Percentiles rank a stretch among this genome's conserved stretches.
These are phyloP conservation scores for Daldinia decipiens DNA, from an alignment of 495 filamentous ascomycete genomes.

Conservation along the genomic window DNA sequence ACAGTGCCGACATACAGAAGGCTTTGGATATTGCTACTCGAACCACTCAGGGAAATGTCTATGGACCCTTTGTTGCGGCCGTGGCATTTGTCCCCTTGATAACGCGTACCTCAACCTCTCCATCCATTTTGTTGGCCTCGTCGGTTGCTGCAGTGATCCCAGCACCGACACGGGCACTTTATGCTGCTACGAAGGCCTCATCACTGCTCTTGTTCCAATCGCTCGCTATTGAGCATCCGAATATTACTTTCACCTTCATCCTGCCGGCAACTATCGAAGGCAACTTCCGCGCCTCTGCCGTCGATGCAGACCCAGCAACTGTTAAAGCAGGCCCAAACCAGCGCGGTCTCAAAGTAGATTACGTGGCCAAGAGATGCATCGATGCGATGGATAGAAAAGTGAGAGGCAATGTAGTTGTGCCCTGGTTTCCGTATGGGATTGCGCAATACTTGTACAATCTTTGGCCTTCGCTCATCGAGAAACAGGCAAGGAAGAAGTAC, in stretches of 20 bases:
- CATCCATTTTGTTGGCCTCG: slow-evolving; percentile 43
- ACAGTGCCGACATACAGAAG: slow-evolving; percentile 30
- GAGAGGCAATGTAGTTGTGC: slow-evolving; percentile 44
- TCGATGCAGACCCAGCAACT: slow-evolving; percentile 36
- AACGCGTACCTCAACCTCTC: slow-evolving; percentile 43
- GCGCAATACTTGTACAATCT: slow-evolving; percentile 47
- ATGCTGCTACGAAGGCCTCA: slow-evolving; percentile 48
- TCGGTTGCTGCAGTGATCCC: slow-evolving; percentile 48
- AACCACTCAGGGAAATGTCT: slow-evolving; percentile 44
- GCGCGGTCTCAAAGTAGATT: slow-evolving; percentile 42
- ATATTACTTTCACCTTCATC: slow-evolving; percentile 43
- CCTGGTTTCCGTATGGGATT: slow-evolving; percentile 46
- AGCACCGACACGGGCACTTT: slow-evolving; percentile 48
- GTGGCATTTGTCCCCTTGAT: slow-evolving; percentile 46
- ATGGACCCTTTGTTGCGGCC: slow-evolving; percentile 42
- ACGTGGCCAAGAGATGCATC: slow-evolving; percentile 43
- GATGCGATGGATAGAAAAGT: slow-evolving; percentile 38
- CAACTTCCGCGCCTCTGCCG: slow-evolving; percentile 47
- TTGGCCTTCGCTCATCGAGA: slow-evolving; percentile 46
- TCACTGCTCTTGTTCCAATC: slow-evolving; percentile 47
- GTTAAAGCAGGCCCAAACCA: slow-evolving; percentile 31
- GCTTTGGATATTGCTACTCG: slow-evolving; percentile 31
- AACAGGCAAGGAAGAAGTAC: slow-evolving; percentile 47
- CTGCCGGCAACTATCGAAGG: slow-evolving; percentile 48
- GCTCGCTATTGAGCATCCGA: slow-evolving; percentile 47